Base-by-base conservation (phyloP, 2,329 filamentous ascomycete genomes). In the Penicillium sp. region DNA sequence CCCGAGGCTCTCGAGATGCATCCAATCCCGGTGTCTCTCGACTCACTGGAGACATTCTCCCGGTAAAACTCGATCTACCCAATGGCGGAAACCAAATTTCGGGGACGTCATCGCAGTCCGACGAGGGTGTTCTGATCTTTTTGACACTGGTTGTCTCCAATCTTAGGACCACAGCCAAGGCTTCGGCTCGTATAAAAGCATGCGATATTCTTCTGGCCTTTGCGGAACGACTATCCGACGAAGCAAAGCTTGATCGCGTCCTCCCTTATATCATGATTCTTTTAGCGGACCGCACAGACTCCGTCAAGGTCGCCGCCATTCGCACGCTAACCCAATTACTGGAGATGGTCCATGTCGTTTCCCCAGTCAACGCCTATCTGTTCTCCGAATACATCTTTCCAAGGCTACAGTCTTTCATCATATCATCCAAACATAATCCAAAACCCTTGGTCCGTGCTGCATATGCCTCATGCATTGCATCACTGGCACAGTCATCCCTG, bases 201-300 rank as follows among this genome's bases (percentile, higher is more conserved):
- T 95, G 94, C 65, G 94, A 99, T 69, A 80, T 99, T 36, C 79
- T 99, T 43, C 76, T 99, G 44, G 92, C 92, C 2, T 96, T 99
- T 69, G 86, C 92, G 0, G 92, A 97, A 72, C 82, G 89, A 53
- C 74, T 97, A 22, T 95, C 92, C 0, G 95, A 99, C 68, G 94
- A 99, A 73, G 92, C 92, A 3, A 97, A 96, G 70, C 78, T 99
- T 44, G 95, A 99, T 70, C 85, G 94, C 44, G 88, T 97, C 22
- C 76, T 99, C 44, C 94, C 94, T 1, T 96, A 96, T 67, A 76
- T 97, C 31, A 88, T 96, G 74, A 83, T 85, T 5, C 73, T 97
- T 25, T 77, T 99, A 11, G 87, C 84, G 53, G 94, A 99, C 66
- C 85, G 86, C 60, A 85, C 88, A 2, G 90, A 96, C 57, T 80